A percentile compares a stretch with the other conserved stretches of the same genome.
Evolutionary conservation across 2,329 filamentous ascomycete species (phyloP).

Genomic region (Hypoxylon sp.): DNA sequence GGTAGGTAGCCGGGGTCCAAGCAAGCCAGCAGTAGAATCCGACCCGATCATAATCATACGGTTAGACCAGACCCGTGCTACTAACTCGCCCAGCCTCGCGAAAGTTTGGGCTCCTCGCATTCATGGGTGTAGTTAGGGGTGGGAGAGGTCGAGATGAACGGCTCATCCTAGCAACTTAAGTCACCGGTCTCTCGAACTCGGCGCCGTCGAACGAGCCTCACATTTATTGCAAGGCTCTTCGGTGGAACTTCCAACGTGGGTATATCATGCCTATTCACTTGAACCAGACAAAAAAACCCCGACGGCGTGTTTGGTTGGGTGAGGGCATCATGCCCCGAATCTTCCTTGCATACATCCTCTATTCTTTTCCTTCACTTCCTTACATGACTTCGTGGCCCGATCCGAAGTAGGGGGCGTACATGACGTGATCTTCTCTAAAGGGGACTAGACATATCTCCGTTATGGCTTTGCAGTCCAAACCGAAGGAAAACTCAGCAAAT

Average conservation of each 20-base stretch:
- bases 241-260: constrained; percentile 28
- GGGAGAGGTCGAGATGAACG: constrained; percentile 12
- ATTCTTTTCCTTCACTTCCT: constrained; percentile 48
- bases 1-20: not conserved
- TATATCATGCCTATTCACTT: constrained; percentile 52
- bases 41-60: not conserved
- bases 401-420: constrained; percentile 52
- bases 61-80: not conserved
- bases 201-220: constrained; percentile 26
- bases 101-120: not conserved
- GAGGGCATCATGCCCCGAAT: constrained; percentile 26
- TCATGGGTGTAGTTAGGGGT: not conserved
- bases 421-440: constrained; percentile 57
- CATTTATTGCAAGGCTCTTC: not conserved
- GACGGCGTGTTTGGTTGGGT: constrained; percentile 30
- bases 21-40: constrained; percentile 6
- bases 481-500: constrained; percentile 56
- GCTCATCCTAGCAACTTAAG: constrained; percentile 13
- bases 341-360: constrained; percentile 44
- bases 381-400: constrained; percentile 58
- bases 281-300: constrained; percentile 48
- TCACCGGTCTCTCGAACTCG: constrained; percentile 25
- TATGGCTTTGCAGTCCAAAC: constrained; percentile 54
- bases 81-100: not conserved
- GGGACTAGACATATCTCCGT: constrained; percentile 52